phyloP scores from a whole-genome alignment of 1,284 basidiomycete genomes.

The Trichosporon inkin region DNA sequence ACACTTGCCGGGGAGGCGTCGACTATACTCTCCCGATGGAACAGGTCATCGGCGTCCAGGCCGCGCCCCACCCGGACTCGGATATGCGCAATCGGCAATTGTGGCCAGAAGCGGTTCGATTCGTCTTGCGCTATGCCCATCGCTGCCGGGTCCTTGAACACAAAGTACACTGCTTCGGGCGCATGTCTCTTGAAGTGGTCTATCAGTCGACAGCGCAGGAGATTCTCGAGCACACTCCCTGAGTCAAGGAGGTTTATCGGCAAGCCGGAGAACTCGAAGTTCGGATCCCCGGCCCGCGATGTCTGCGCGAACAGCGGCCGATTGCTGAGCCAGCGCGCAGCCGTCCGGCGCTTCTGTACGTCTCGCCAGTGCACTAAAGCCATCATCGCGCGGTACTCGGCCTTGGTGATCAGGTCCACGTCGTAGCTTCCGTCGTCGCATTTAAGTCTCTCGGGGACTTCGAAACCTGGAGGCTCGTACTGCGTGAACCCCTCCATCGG shows the following conservation, averaged over 20 bases:
- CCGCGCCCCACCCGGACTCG: background rate
- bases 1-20: background rate
- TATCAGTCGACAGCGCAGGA: background rate
- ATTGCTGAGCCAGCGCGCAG: background rate
- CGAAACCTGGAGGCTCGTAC: background rate
- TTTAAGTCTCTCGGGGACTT: background rate
- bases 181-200: background rate
- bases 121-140: background rate
- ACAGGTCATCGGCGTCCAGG: background rate
- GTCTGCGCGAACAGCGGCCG: background rate
- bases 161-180: background rate
- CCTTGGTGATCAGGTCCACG: background rate
- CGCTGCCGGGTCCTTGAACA: background rate
- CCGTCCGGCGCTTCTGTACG: background rate
- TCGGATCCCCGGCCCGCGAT: background rate
- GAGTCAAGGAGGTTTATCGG: background rate
- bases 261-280: background rate
- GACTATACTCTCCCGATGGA: background rate
- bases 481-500: background rate
- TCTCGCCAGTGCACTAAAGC: background rate
- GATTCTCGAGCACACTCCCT: background rate
- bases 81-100: background rate
- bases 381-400: slow-evolving; percentile 1
- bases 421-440: background rate
- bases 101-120: background rate